Evolutionary conservation across 73 alveolate species (phyloP).

Genomic region (Uronychia setigera): DNA sequence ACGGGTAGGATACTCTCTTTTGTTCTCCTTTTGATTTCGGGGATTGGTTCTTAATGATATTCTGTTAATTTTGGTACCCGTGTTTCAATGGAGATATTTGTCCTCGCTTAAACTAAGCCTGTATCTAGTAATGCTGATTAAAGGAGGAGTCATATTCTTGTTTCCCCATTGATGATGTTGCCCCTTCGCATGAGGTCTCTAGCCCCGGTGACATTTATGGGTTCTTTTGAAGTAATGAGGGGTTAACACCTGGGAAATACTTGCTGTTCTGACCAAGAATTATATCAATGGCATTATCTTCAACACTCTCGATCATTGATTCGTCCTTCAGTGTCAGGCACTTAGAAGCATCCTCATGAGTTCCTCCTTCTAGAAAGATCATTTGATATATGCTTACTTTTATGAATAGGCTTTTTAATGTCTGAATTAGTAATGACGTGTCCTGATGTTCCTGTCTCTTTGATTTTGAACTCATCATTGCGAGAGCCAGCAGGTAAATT

Average conservation of each 20-base stretch:
- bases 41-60: background rate
- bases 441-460: background rate
- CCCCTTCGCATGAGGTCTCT: background rate
- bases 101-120: too few relatives aligned
- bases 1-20: background rate
- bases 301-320: background rate
- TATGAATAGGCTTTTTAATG: background rate
- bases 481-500: background rate
- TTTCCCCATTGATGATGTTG: background rate
- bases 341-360: background rate
- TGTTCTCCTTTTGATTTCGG: background rate
- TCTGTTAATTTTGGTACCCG: background rate
- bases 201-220: background rate
- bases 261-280: background rate
- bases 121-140: background rate
- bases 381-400: background rate
- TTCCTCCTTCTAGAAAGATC: background rate
- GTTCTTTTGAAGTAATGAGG: background rate
- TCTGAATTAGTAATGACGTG: background rate
- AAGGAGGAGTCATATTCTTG: background rate
- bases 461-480: background rate
- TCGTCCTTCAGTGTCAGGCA: constrained; percentile 1
- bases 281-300: background rate
- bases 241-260: background rate
- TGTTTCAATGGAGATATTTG: background rate